These are phyloP conservation scores for Corymbia maculata DNA, from an alignment of 345 rosid genomes.

Conservation along the genomic window DNA sequence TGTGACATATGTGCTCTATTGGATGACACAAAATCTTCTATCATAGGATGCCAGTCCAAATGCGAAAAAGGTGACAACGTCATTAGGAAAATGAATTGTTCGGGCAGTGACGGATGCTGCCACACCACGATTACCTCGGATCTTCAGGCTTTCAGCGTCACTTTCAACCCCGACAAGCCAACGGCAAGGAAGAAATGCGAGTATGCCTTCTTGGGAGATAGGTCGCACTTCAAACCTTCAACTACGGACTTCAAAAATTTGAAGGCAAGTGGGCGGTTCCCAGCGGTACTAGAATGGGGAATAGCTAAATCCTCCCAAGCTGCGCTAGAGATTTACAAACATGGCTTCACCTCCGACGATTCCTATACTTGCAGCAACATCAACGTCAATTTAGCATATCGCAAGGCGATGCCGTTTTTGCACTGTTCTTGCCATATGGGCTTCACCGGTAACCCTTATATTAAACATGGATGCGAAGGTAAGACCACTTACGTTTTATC, in stretches of 20 bases:
- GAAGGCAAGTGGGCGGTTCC: not conserved
- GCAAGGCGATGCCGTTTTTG: not conserved
- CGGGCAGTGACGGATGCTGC: not conserved
- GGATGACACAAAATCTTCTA: not conserved
- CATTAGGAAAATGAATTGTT: not conserved
- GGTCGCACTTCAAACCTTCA: not conserved
- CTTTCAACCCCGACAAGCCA: accelerated
- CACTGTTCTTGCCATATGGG: not conserved
- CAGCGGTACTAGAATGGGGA: not conserved
- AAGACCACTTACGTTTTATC: not conserved
- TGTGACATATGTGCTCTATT: not conserved
- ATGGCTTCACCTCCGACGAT: not conserved
- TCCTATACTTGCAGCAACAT: accelerated
- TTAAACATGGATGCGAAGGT: not conserved
- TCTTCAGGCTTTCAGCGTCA: not conserved
- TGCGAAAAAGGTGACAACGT: not conserved
- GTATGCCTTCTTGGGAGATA: not conserved
- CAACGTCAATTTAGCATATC: not conserved
- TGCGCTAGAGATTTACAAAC: not conserved
- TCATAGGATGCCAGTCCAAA: not conserved
- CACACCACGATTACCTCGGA: not conserved
- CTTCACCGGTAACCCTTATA: not conserved
- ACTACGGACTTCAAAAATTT: not conserved
- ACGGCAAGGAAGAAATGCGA: not conserved
- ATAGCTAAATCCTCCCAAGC: not conserved